Conservation (phyloP, 495 filamentous ascomycete species). For the Apiosordaria backusii region DNA sequence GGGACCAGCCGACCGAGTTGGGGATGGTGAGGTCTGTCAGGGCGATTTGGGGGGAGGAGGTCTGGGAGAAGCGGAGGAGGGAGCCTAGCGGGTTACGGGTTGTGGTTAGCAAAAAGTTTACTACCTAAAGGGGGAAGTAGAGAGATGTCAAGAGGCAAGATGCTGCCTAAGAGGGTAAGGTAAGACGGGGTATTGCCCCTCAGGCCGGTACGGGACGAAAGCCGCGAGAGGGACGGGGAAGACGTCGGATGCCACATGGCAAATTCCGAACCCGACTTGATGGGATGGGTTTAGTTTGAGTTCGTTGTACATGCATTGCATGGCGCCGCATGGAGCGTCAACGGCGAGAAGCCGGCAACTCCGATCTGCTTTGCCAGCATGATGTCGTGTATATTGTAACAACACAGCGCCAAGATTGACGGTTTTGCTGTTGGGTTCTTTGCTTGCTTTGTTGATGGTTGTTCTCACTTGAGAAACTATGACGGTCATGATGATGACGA, state of each 20-base stretch:
- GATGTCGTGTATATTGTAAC: no score
- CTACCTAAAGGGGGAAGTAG: no score
- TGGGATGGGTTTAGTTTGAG: neutral
- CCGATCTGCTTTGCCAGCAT: neutral
- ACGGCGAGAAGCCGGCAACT: neutral
- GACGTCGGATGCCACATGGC: neutral
- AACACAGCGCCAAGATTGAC: no score
- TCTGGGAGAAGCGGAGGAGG: constrained; percentile 37
- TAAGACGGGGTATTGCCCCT: neutral
- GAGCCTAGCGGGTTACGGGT: constrained; percentile 29
- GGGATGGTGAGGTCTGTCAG: constrained; percentile 62
- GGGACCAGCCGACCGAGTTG: constrained; percentile 75
- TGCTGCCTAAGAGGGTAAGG: neutral
- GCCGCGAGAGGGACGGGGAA: neutral
- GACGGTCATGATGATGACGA: neutral
- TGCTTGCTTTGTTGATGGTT: no score
- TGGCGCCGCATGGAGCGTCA: neutral
- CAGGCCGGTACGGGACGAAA: neutral
- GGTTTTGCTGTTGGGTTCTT: no score
- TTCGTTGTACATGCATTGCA: neutral
- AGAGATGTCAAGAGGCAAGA: neutral
- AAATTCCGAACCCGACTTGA: neutral
- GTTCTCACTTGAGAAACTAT: neutral
- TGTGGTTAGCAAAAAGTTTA: neutral
- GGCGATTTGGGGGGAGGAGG: constrained; percentile 12